Evolutionary conservation across 2,329 filamentous ascomycete species (phyloP), one percentile per base, ranked within the genome.

Genomic region (Epichloe glyceriae): DNA sequence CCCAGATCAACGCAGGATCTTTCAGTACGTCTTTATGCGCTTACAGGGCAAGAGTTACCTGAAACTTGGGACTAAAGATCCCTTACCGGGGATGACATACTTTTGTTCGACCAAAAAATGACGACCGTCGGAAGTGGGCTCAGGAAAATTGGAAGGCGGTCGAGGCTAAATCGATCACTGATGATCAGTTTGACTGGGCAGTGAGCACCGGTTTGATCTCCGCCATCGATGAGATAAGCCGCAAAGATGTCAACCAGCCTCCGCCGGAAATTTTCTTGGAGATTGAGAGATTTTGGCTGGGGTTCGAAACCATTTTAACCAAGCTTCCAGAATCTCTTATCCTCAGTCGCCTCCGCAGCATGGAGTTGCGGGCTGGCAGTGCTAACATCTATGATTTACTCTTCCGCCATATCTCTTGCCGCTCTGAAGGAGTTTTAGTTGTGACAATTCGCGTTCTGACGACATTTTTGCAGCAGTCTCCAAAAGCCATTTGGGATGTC

Each of bases 401-500:
- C 59, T 76, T 75, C 57, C 72, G 73, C 14, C 80, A 83, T 55
- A 71, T 82, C 34, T 61, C 56, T 40, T 73, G 75, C 50, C 68
- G 70, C 41, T 73, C 73, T 14, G 74, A 76, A 51, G 70, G 72
- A 2, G 79, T 86, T 20, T 73, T 95, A 52, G 73, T 82, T 12
- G 76, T 83, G 52, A 73, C 93, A 15, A 74, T 95, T 44, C 79
- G 82, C 51, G 81, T 83, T 1, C 77, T 95, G 54, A 80, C 79
- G 43, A 73, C 73, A 12, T 75, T 96, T 15, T 72, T 96, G 49
- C 78, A 83, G 56, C 89, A 86, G 58, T 85, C 87, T 0, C 78
- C 88, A 0, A 78, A 78, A 50, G 85, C 86, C 43, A 93, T 96
- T 59, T 96, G 91, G 91, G 85, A 88, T 59, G 84, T 88, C 2